Evolutionary conservation across 2,329 filamentous ascomycete species (phyloP), one percentile per base, ranked within the genome.

Genomic region (Nigrospora oryzae): DNA sequence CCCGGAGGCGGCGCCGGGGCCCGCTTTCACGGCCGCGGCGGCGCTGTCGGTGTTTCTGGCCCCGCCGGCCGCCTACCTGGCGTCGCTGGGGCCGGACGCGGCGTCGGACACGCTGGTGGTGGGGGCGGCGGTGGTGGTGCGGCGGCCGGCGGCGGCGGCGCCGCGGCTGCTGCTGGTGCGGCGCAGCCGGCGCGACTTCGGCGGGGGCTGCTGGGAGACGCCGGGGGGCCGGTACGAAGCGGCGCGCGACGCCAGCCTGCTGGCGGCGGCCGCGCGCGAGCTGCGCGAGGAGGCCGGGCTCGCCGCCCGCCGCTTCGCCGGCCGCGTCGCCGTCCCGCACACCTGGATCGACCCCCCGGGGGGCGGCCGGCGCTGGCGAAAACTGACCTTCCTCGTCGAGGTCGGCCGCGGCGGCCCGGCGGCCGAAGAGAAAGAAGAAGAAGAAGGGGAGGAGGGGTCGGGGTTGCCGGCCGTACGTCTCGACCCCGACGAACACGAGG

Each of bases 221-320:
- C 72, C 73, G 1, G 73, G 73, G 17, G 73, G 73, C n/a, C 66
- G 60, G 1, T 65, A 66, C 36, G 73, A 75, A 6, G 19, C 19
- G 41, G 42, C 54, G 0, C 55, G 58, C 1, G 71, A 75, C 48
- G 38, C 48, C 6, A 67, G 54, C 12, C 61, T 76, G 5, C 58
- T 76, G 4, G 52, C 64, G 39, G 66, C 63, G 14, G 66, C 64
- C n/a, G 67, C 63, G 14, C 63, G 73, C 14, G 73, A 77, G 57
- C 59, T 76, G 3, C 62, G 56, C 55, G 73, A 76, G 43, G 50
- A 52, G 44, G 40, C 50, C 6, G 49, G 47, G 4, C 42, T 50
- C 5, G 31, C 36, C 17, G 47, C 43, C 1, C 51, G 53, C 17
- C 56, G 54, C 16, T 54, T 57, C n/a, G 46, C 47, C 13, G 62